These are phyloP conservation scores for Sonneratia caseolaris DNA, from an alignment of 345 rosid species.

Conservation along the genomic window DNA sequence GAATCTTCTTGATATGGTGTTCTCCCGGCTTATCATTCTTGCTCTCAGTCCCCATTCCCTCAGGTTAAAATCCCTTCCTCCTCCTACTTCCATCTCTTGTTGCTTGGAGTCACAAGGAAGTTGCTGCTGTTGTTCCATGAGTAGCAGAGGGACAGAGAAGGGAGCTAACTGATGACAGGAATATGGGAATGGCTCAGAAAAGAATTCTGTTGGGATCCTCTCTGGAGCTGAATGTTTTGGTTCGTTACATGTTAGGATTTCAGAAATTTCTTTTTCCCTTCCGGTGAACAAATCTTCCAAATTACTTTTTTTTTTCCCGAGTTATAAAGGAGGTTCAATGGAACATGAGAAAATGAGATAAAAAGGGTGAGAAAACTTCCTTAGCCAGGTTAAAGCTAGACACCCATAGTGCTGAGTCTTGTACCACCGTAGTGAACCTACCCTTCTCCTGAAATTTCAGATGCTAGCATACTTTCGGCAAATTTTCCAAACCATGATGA, in stretches of 20 bases:
- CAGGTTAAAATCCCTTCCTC: constrained; percentile 8
- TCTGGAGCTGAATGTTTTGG: neutral
- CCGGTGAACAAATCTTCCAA: no score
- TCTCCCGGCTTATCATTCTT: constrained; percentile 12
- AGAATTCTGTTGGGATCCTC: neutral
- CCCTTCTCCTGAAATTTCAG: no score
- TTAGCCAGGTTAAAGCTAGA: no score
- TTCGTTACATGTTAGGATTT: neutral
- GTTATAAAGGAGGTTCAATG: no score
- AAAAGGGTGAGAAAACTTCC: no score
- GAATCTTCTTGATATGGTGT: constrained; percentile 49
- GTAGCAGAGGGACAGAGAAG: neutral
- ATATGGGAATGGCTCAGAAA: neutral
- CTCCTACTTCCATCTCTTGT: neutral
- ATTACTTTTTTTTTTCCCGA: no score
- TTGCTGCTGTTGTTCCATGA: neutral
- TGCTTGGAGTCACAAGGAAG: neutral
- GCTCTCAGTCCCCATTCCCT: constrained; percentile 15
- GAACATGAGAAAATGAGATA: no score
- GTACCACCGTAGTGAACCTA: no score
- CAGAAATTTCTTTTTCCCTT: neutral
- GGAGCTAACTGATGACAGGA: neutral
- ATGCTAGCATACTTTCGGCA: no score
- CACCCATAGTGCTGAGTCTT: no score
- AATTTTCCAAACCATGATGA: no score